Conservation (phyloP, 768 basidiomycete species). For the Phaeotremella fagi region DNA sequence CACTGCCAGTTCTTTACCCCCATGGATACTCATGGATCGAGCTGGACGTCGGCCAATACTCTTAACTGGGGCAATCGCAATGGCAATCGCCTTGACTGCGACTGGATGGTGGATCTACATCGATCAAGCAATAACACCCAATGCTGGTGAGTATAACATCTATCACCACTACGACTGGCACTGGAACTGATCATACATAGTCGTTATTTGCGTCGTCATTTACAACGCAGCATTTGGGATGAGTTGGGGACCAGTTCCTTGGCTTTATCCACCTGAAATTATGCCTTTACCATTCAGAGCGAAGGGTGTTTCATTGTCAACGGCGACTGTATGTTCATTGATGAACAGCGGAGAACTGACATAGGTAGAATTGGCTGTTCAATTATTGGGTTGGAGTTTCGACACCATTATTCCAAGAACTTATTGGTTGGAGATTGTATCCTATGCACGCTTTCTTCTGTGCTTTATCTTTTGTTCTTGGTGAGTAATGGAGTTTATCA, state of each 20-base stretch:
- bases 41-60: slow-evolving; percentile 85
- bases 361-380: slow-evolving; percentile 54
- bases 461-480: slow-evolving; percentile 74
- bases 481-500: slow-evolving; percentile 46
- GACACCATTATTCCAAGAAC: slow-evolving; percentile 80
- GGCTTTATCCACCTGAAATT: slow-evolving; percentile 60
- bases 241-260: slow-evolving; percentile 81
- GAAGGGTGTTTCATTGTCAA: slow-evolving; percentile 92
- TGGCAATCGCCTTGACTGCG: slow-evolving; percentile 71
- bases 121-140: slow-evolving; percentile 76
- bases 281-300: slow-evolving; percentile 84
- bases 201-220: slow-evolving; percentile 80
- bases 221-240: slow-evolving; percentile 90
- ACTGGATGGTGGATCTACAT: slow-evolving; percentile 94
- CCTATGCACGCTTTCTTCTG: slow-evolving; percentile 96
- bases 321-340: slow-evolving; percentile 60
- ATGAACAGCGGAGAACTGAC: background rate
- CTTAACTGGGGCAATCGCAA: slow-evolving; percentile 79
- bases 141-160: slow-evolving; percentile 66
- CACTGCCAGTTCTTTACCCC: slow-evolving; percentile 70
- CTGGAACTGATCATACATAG: slow-evolving; percentile 49
- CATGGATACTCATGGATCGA: slow-evolving; percentile 90
- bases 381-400: slow-evolving; percentile 84
- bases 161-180: slow-evolving; percentile 50
- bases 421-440: slow-evolving; percentile 84